phyloP scores from a whole-genome alignment of 306 rosid genomes.

The Cicer pinnatifidum region DNA sequence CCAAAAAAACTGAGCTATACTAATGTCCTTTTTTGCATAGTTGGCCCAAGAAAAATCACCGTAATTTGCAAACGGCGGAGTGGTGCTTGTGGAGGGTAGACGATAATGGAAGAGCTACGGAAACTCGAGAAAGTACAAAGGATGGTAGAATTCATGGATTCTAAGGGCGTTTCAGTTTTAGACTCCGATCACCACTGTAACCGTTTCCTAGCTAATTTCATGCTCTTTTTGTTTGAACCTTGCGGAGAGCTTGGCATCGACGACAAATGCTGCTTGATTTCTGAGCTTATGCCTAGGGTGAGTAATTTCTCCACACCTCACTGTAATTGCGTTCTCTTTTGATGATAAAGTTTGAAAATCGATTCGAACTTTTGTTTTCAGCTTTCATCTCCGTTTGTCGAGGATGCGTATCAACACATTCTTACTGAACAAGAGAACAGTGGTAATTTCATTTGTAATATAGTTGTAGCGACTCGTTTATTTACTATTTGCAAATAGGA shows the following conservation, averaged over 20 bases:
- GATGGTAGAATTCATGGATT: slow-evolving; percentile 52
- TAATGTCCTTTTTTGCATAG: not conserved
- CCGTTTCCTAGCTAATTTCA: slow-evolving; percentile 65
- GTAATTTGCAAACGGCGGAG: not conserved
- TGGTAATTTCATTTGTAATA: slow-evolving; percentile 26
- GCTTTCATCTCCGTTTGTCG: slow-evolving; percentile 70
- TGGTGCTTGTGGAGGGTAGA: not conserved
- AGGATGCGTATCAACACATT: slow-evolving; percentile 56
- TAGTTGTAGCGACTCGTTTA: not conserved
- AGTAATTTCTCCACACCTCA: slow-evolving; percentile 18
- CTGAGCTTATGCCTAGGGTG: slow-evolving; percentile 60
- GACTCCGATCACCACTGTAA: slow-evolving; percentile 41
- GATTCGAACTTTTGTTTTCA: slow-evolving; percentile 35
- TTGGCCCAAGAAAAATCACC: not conserved
- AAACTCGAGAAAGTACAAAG: slow-evolving; percentile 66
- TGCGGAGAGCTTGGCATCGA: slow-evolving; percentile 63
- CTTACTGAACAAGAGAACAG: slow-evolving; percentile 29
- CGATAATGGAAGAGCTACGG: slow-evolving; percentile 57
- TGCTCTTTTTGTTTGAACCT: slow-evolving; percentile 64
- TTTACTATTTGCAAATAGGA: not conserved
- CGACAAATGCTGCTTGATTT: slow-evolving; percentile 62
- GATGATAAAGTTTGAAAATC: not conserved
- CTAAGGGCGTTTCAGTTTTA: slow-evolving; percentile 43
- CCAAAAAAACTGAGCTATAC: too few species aligned
- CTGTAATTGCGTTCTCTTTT: not conserved